Conservation (phyloP, 2,329 filamentous ascomycete genomes). For the Biscogniauxia marginata region DNA sequence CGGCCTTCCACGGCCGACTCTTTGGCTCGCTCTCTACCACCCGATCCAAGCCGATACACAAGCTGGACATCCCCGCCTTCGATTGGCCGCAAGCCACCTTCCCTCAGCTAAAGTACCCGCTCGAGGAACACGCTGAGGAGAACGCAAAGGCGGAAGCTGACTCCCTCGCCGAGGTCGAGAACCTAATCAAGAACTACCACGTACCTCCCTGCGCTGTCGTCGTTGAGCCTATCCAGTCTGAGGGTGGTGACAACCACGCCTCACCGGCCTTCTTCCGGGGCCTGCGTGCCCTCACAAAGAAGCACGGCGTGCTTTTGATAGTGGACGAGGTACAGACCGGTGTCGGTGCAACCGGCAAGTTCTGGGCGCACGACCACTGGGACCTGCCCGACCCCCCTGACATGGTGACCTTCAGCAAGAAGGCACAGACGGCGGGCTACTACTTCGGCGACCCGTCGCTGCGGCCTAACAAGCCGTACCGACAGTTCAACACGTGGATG, state of each 20-base stretch:
- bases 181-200: constrained; percentile 76
- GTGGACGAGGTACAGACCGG: constrained; percentile 95
- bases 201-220: constrained; percentile 78
- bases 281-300: constrained; percentile 74
- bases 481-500: constrained; percentile 98
- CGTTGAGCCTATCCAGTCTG: constrained; percentile 88
- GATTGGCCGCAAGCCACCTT: constrained; percentile 93
- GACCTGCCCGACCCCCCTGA: constrained; percentile 75
- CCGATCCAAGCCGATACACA: constrained; percentile 90
- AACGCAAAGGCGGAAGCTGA: constrained; percentile 80
- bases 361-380: constrained; percentile 98
- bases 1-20: constrained; percentile 85
- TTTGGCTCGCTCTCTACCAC: constrained; percentile 87
- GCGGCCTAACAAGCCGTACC: constrained; percentile 87
- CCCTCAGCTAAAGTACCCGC: constrained; percentile 81
- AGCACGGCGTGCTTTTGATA: constrained; percentile 78
- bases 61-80: constrained; percentile 90
- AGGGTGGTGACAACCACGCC: constrained; percentile 93
- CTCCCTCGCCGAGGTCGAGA: constrained; percentile 79
- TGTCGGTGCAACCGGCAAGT: constrained; percentile 87
- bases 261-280: constrained; percentile 83
- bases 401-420: constrained; percentile 95
- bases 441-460: constrained; percentile 81
- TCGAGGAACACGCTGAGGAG: constrained; percentile 75
- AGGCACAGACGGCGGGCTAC: constrained; percentile 90